Evolutionary conservation across 2,329 filamentous ascomycete genomes (phyloP), one percentile per base, ranked within the genome.

Genomic region (Penicillium sp.): DNA sequence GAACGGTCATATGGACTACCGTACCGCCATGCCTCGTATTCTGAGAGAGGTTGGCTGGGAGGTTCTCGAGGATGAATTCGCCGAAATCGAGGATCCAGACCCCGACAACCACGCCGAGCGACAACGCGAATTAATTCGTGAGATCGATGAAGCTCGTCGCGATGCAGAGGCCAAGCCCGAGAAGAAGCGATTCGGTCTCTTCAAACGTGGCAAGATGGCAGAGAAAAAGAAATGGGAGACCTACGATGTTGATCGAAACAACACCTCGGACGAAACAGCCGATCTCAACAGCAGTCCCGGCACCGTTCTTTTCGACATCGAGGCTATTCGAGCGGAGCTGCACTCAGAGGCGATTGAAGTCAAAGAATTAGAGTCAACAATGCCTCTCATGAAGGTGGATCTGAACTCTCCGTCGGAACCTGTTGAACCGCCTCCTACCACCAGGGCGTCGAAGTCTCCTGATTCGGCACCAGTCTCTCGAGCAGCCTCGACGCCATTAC

Each of bases 81-180:
- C 85, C 1, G 94, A 99, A 74, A 97, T 99, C 56, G 94, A 97
- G 71, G 94, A 99, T 63, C 92, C 94, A 0, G 94, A 99, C 67
- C 94, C 94, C 0, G 94, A 97, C 0, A 93, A 96, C 63, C 93
- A 97, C 74, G 83, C 85, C 47, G 83, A 91, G 70, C 83, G 92
- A 45, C 94, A 99, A 74, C 84, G 92, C 52, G 93, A 97, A 74
- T 83, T 99, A 40, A 96, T 99, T 70, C 92, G 89, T 65, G 94
- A 99, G 75, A 96, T 99, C 49, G 93, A 97, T 71, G 92, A 96
- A 74, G 94, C 94, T 6, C 85, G 94, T 36, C 92, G 88, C 69
- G 86, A 94, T 66, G 82, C 96, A 3, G 92, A 96, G 67, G 87
- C 85, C 69, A 89, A 94, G 65, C 87, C 86, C 16, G 86, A 89